Percentiles rank a stretch among this genome's conserved stretches.
These are phyloP conservation scores for Suillus ampliporus DNA, from an alignment of 768 basidiomycete genomes.

Conservation along the genomic window DNA sequence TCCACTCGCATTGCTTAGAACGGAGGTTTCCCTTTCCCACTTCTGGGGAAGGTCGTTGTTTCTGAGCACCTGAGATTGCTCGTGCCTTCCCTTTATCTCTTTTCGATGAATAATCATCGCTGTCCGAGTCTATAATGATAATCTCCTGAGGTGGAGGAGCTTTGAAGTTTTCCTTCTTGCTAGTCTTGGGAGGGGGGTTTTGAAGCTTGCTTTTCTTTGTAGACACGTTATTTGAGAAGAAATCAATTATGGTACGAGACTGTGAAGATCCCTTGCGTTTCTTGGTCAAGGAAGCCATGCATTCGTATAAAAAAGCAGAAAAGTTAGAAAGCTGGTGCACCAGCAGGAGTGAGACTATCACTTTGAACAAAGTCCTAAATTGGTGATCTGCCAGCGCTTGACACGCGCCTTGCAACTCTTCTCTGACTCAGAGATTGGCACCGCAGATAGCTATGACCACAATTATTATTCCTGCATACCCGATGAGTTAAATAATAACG, in stretches of 20 bases:
- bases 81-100: constrained; percentile 4
- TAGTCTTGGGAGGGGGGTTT: constrained; percentile 10
- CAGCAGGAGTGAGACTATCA: not conserved
- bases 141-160: constrained; percentile 41
- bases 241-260: constrained; percentile 50
- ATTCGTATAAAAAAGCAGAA: not conserved
- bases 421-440: not conserved
- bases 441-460: too few species aligned
- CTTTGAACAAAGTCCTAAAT: not conserved
- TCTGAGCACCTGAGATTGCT: not conserved
- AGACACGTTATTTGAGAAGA: constrained; percentile 43
- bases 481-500: not conserved
- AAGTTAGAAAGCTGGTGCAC: not conserved
- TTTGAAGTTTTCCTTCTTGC: constrained; percentile 12
- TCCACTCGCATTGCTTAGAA: not conserved
- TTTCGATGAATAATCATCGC: constrained; percentile 40
- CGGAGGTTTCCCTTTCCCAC: not conserved
- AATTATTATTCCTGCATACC: not conserved
- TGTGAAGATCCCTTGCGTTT: constrained; percentile 40
- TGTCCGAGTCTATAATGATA: constrained; percentile 70
- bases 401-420: not conserved
- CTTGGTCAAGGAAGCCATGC: constrained; percentile 45
- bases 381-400: not conserved
- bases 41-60: not conserved
- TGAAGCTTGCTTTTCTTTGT: constrained; percentile 26